phyloP scores from a whole-genome alignment of 1,284 basidiomycete genomes.

The Malassezia yamatoensis region DNA sequence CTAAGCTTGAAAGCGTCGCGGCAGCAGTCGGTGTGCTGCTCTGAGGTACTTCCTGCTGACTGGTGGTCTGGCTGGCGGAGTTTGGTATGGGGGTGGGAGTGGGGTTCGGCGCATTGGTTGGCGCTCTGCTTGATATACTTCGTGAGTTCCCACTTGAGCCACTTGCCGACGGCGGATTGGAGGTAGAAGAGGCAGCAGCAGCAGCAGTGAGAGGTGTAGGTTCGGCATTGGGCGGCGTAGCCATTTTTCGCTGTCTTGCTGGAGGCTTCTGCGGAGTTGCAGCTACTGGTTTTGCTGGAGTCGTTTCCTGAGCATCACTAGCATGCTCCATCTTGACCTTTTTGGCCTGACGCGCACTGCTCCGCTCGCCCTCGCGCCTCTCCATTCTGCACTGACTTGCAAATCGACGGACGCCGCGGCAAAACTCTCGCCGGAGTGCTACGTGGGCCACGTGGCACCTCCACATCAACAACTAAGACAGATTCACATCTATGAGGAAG shows the following conservation, averaged over 20 bases:
- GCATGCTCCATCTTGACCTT: slow-evolving; percentile 14
- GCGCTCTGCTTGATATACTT: not conserved
- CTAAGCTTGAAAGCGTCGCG: slow-evolving; percentile 1
- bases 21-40: not conserved
- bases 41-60: not conserved
- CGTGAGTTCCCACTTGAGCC: not conserved
- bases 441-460: not conserved
- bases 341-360: slow-evolving; percentile 4
- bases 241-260: not conserved
- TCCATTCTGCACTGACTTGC: slow-evolving; percentile 4
- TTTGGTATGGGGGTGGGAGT: not conserved
- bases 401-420: no score
- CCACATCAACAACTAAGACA: not conserved
- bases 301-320: not conserved
- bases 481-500: slow-evolving; percentile 15
- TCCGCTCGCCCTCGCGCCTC: slow-evolving; percentile 1
- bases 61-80: not conserved
- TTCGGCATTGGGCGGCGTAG: not conserved
- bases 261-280: not conserved
- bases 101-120: not conserved
- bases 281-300: not conserved
- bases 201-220: not conserved
- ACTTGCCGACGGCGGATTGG: not conserved
- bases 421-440: no score
- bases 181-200: not conserved